These are phyloP conservation scores for Fusarium buharicum DNA, from an alignment of 2,329 filamentous ascomycete genomes.

Conservation along the genomic window DNA sequence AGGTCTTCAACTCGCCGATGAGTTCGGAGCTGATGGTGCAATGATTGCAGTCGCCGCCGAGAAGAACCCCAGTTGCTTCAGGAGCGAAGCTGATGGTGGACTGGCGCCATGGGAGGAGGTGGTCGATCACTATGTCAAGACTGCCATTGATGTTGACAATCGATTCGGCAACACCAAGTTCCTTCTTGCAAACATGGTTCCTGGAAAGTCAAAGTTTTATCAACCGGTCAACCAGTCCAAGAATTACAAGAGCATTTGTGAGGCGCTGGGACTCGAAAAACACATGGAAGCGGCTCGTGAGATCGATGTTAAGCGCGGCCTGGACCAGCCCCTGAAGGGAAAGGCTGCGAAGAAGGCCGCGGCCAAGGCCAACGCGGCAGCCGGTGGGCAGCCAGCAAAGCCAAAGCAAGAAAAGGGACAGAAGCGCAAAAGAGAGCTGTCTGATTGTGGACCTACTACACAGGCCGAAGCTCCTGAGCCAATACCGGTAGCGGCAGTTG, in stretches of 20 bases:
- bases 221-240: slow-evolving; percentile 71
- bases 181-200: slow-evolving; percentile 84
- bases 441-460: slow-evolving; percentile 47
- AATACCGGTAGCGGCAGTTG: slow-evolving; percentile 36
- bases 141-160: slow-evolving; percentile 82
- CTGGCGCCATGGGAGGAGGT: slow-evolving; percentile 79
- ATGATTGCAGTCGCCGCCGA: slow-evolving; percentile 98
- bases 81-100: slow-evolving; percentile 74
- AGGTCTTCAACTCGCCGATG: slow-evolving; percentile 74
- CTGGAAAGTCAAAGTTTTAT: slow-evolving; percentile 76
- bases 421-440: slow-evolving; percentile 51
- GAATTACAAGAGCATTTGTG: slow-evolving; percentile 76
- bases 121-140: slow-evolving; percentile 77
- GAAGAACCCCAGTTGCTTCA: slow-evolving; percentile 89
- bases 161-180: slow-evolving; percentile 94
- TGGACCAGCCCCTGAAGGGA: slow-evolving; percentile 61
- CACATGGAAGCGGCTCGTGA: slow-evolving; percentile 71
- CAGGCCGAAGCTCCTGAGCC: slow-evolving; percentile 40
- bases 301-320: slow-evolving; percentile 71
- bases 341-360: slow-evolving; percentile 52
- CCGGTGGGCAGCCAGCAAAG: slow-evolving; percentile 58
- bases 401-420: slow-evolving; percentile 49
- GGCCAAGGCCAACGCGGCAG: slow-evolving; percentile 53
- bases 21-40: slow-evolving; percentile 89
- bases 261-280: slow-evolving; percentile 71